These are phyloP conservation scores for Jamesozyma hellenica DNA, from an alignment of 805 yeast species.

Conservation along the genomic window DNA sequence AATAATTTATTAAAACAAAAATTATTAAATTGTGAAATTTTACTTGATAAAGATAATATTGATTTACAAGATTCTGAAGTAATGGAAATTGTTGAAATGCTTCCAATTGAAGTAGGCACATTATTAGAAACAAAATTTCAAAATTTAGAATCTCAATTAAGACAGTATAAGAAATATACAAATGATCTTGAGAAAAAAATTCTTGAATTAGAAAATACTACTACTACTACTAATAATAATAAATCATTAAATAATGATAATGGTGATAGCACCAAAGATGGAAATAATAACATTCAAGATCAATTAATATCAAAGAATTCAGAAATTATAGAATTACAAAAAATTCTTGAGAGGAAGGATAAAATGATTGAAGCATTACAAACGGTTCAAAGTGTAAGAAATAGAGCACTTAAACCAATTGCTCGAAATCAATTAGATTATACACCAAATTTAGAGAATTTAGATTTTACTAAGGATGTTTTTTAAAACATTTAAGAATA, in stretches of 20 bases:
- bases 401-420: constrained; percentile 19
- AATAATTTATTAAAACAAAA: constrained; percentile 54
- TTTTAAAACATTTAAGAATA: no score
- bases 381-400: constrained; percentile 53
- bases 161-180: constrained; percentile 23
- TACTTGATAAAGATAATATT: constrained; percentile 50
- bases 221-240: neutral
- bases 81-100: constrained; percentile 49
- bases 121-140: constrained; percentile 22
- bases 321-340: constrained; percentile 56
- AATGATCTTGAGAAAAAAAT: constrained; percentile 12
- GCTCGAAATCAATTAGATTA: neutral
- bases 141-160: constrained; percentile 23
- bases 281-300: neutral
- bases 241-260: neutral
- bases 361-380: constrained; percentile 66
- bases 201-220: constrained; percentile 1
- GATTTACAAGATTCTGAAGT: constrained; percentile 42
- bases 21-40: constrained; percentile 56
- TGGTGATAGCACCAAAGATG: no score
- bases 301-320: constrained; percentile 34
- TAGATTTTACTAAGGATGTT: no score
- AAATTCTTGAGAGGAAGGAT: constrained; percentile 60
- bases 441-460: no score
- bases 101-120: constrained; percentile 39